Percentiles rank a stretch among this genome's conserved stretches.
These are phyloP conservation scores for Pythium aquatile DNA, from an alignment of 352 stramenopile genomes.

Conservation along the genomic window DNA sequence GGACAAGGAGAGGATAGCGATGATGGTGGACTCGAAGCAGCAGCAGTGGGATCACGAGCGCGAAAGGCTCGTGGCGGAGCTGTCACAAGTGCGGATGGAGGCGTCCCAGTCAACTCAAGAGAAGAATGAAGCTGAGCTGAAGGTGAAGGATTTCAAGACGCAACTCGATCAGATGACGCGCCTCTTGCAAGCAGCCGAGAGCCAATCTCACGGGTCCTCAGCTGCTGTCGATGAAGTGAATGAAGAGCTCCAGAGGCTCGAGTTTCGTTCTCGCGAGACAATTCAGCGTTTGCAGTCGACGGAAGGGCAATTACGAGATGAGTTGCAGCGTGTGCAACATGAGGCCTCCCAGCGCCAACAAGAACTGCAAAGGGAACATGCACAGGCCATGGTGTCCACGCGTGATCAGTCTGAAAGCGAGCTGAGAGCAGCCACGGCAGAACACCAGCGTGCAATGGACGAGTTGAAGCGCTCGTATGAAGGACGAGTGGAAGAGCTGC, in stretches of 20 bases:
- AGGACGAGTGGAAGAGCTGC: conserved; percentile 3
- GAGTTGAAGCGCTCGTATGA: conserved; percentile 1
- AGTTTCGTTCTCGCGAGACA: background rate
- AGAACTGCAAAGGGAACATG: background rate
- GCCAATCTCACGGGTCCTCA: background rate
- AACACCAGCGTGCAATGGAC: background rate
- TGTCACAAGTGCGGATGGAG: background rate
- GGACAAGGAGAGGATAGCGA: conserved; percentile 31
- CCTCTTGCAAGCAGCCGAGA: conserved; percentile 4
- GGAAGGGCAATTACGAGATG: background rate
- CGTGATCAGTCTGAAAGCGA: background rate
- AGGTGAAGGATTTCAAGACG: background rate
- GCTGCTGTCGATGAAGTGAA: background rate
- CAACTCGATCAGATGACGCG: conserved; percentile 17
- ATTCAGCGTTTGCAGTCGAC: conserved; percentile 13
- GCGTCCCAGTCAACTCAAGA: background rate
- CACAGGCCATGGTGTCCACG: background rate
- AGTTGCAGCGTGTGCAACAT: conserved; percentile 6
- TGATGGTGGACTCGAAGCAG: conserved; percentile 22
- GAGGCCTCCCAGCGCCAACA: background rate
- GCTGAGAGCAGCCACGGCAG: background rate
- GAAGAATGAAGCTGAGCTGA: background rate
- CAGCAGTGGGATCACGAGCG: conserved; percentile 19
- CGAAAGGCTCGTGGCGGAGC: conserved; percentile 1
- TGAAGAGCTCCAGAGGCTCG: background rate